phyloP scores from a whole-genome alignment of 768 basidiomycete species.

The Xerocomellus intermedius region DNA sequence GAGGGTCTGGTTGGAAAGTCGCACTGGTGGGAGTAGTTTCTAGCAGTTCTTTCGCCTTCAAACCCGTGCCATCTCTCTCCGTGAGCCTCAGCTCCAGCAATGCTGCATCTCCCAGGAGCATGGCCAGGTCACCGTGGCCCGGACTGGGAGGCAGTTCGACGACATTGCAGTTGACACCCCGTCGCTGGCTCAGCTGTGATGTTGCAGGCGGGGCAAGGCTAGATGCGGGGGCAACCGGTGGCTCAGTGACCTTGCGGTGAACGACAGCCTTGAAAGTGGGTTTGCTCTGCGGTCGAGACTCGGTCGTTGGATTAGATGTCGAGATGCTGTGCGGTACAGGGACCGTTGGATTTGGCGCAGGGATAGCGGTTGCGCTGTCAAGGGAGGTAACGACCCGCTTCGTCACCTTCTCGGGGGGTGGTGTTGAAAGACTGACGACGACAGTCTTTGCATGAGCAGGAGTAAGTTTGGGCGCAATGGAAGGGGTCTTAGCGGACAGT shows the following conservation, averaged over 20 bases:
- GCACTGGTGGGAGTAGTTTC: slow-evolving; percentile 25
- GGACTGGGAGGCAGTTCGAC: slow-evolving; percentile 45
- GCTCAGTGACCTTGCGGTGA: slow-evolving; percentile 51
- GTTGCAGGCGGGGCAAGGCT: slow-evolving; percentile 22
- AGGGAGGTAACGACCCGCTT: neutral
- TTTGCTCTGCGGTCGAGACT: slow-evolving; percentile 11
- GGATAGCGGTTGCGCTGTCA: neutral
- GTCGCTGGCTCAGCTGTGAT: slow-evolving; percentile 32
- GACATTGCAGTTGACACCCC: slow-evolving; percentile 17
- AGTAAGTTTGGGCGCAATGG: neutral
- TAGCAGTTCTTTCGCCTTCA: slow-evolving; percentile 8
- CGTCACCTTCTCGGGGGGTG: neutral
- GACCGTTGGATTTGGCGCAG: slow-evolving; percentile 2
- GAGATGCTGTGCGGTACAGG: slow-evolving; percentile 3
- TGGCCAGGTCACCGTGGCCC: slow-evolving; percentile 50
- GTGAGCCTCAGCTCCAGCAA: slow-evolving; percentile 53
- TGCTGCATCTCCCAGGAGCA: slow-evolving; percentile 57
- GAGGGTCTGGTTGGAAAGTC: slow-evolving; percentile 24
- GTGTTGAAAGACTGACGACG: neutral
- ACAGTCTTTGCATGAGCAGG: neutral
- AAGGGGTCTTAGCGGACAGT: neutral
- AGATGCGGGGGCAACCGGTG: slow-evolving; percentile 15
- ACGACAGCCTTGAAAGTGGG: slow-evolving; percentile 55
- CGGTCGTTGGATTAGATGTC: slow-evolving; percentile 6
- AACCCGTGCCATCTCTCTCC: slow-evolving; percentile 36